phyloP scores from a whole-genome alignment of 2,329 filamentous ascomycete species.

The Aspergillus phoenicis region DNA sequence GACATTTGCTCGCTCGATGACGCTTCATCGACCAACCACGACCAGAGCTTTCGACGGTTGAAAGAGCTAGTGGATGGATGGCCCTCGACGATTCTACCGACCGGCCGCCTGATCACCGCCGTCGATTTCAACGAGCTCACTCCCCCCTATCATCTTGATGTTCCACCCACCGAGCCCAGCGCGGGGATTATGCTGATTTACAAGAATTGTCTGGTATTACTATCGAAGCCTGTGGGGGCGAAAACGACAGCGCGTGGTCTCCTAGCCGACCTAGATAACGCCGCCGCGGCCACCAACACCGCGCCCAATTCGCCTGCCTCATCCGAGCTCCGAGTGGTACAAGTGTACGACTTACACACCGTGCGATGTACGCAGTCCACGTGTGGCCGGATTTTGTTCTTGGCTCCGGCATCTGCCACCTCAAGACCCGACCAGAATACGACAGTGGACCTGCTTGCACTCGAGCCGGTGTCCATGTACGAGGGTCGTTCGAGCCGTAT shows the following conservation, averaged over 20 bases:
- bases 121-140: slow-evolving; percentile 77
- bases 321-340: slow-evolving; percentile 74
- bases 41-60: slow-evolving; percentile 72
- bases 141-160: slow-evolving; percentile 66
- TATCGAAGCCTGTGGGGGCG: slow-evolving; percentile 68
- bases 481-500: slow-evolving; percentile 76
- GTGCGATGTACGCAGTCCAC: slow-evolving; percentile 64
- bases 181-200: slow-evolving; percentile 81
- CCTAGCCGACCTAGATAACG: slow-evolving; percentile 81
- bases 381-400: slow-evolving; percentile 43
- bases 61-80: slow-evolving; percentile 76
- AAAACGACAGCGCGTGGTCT: slow-evolving; percentile 73
- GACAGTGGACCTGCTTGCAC: slow-evolving; percentile 60
- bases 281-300: slow-evolving; percentile 57
- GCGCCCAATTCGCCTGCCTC: slow-evolving; percentile 32
- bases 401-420: slow-evolving; percentile 33
- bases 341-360: slow-evolving; percentile 69
- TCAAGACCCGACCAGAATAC: slow-evolving; percentile 25
- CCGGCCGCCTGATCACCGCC: slow-evolving; percentile 77
- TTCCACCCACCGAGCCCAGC: slow-evolving; percentile 47
- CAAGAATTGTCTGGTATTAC: slow-evolving; percentile 74
- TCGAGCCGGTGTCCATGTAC: slow-evolving; percentile 73
- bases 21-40: slow-evolving; percentile 65
- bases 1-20: slow-evolving; percentile 95
- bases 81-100: slow-evolving; percentile 70